Base-by-base conservation (phyloP, 1,284 basidiomycete species). In the Paramarasmius palmivorus region DNA sequence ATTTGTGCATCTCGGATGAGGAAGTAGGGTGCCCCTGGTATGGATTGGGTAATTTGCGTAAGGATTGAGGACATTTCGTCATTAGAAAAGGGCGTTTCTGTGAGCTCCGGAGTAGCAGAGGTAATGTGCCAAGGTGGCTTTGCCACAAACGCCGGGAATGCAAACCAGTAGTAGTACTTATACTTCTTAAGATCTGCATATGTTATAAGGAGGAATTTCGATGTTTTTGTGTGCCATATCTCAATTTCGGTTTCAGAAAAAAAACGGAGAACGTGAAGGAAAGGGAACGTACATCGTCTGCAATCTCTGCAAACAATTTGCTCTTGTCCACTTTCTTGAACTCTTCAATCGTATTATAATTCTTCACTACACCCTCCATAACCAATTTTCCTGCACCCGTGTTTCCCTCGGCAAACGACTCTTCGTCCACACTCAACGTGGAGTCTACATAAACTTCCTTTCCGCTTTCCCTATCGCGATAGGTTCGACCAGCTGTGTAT, bases 181-280 rank as follows among this genome's bases (percentile, higher is more conserved):
- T 96, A 98, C 71, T 96, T 98, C 78, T 99, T 99, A 56, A 99
- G 85, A 69, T 99, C 97, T 0, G 97, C 92, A 64, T 90, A 99
- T 0, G 94, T 93, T 60, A 99, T 89, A 23, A 97, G 76, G 14
- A 98, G 76, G 71, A 98, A 98, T 2, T 74, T 78, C 36, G 74
- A 65, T 46, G 75, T 59, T 52, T 86, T 80, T 57, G 76, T 73
- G 23, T 82, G 71, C 88, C 88, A 90, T 57, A 89, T 86, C 85
- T 90, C 61, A 5, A 20, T 9, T 17, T 20, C n/a, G 12, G 38
- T 25, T 22, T 41, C 46, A 15, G 35, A 50, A 39, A 26, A 26
- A 23, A 52, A 37, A 25, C 20, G 23, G 42, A 41, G 55, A 22
- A 12, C 39, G 35, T 46, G 51, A 23, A 46, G 39, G 46, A 25